These are phyloP conservation scores for Blastobotrys indianensis DNA, from an alignment of 1,139 yeast genomes.

Conservation along the genomic window DNA sequence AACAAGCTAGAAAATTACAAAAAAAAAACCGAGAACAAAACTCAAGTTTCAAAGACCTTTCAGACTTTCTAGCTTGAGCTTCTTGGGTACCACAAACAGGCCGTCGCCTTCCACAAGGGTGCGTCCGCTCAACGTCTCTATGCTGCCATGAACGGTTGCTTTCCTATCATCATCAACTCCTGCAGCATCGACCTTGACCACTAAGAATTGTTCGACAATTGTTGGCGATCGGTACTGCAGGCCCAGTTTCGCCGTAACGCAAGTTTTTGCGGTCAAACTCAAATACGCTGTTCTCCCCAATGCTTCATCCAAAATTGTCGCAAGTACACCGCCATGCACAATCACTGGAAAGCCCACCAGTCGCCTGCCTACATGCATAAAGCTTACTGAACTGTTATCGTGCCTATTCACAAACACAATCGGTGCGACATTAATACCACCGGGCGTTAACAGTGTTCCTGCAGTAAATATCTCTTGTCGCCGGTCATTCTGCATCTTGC, in stretches of 20 bases:
- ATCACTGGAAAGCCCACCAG: slow-evolving; percentile 84
- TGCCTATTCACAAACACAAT: slow-evolving; percentile 55
- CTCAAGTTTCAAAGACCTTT: slow-evolving; percentile 6
- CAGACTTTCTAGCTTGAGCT: slow-evolving; percentile 16
- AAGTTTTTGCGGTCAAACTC: slow-evolving; percentile 15
- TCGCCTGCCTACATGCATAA: slow-evolving; percentile 72
- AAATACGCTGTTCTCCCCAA: slow-evolving; percentile 54
- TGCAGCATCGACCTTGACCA: slow-evolving; percentile 48
- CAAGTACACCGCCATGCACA: slow-evolving; percentile 86
- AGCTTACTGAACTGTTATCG: slow-evolving; percentile 53
- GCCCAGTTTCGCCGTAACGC: slow-evolving; percentile 44
- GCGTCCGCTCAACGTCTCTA: slow-evolving; percentile 38
- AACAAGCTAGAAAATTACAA: no score
- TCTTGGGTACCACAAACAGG: slow-evolving; percentile 21
- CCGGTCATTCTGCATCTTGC: slow-evolving; percentile 32
- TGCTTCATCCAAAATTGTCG: slow-evolving; percentile 74
- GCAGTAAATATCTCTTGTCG: slow-evolving; percentile 32
- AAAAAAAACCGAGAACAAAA: background rate
- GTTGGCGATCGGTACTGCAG: slow-evolving; percentile 68
- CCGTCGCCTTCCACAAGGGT: slow-evolving; percentile 34
- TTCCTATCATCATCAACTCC: slow-evolving; percentile 33
- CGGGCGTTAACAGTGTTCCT: slow-evolving; percentile 51
- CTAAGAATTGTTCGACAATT: slow-evolving; percentile 70
- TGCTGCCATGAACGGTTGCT: slow-evolving; percentile 39
- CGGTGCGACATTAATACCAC: slow-evolving; percentile 74